A percentile compares a stretch with the other conserved stretches of the same genome.
Evolutionary conservation across 495 filamentous ascomycete species (phyloP).

Genomic region (Annulohypoxylon stygium): DNA sequence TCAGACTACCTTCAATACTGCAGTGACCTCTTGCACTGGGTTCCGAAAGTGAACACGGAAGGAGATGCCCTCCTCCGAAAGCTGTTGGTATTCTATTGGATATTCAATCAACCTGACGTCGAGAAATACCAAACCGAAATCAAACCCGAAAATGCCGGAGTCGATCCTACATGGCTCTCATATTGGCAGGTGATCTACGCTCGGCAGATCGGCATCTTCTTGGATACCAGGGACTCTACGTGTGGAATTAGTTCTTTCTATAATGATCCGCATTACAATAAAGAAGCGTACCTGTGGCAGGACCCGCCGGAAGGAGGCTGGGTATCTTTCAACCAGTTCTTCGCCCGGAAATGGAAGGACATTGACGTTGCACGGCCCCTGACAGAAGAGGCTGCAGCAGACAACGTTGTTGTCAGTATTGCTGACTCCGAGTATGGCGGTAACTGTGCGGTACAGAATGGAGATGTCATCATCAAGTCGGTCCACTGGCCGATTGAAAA

Average conservation of each 20-base stretch:
- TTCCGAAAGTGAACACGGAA: conserved; percentile 41
- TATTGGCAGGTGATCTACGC: conserved; percentile 53
- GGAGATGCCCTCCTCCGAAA: conserved; percentile 48
- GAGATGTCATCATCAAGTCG: conserved; percentile 58
- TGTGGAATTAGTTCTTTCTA: conserved; percentile 48
- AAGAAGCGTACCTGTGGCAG: conserved; percentile 36
- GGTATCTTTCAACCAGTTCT: conserved; percentile 61
- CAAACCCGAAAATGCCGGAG: conserved; percentile 30
- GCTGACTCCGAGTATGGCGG: conserved; percentile 59
- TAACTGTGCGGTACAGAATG: conserved; percentile 13
- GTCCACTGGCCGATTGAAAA: conserved; percentile 56
- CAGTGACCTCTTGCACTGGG: conserved; percentile 48
- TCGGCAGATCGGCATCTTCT: conserved; percentile 48
- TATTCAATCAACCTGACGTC: conserved; percentile 48
- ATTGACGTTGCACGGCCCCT: conserved; percentile 51
- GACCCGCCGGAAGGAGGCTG: conserved; percentile 45
- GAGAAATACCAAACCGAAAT: conserved; percentile 38
- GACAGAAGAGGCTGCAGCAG: conserved; percentile 55
- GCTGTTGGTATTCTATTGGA: conserved; percentile 52
- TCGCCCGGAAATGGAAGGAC: conserved; percentile 34
- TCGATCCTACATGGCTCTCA: conserved; percentile 46
- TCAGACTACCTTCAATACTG: neutral
- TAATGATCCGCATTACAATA: conserved; percentile 37
- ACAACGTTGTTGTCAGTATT: conserved; percentile 53
- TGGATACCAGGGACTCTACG: conserved; percentile 46